These are phyloP conservation scores for Vaccinium darrowii DNA, from an alignment of 148 eudicot genomes.

Conservation along the genomic window DNA sequence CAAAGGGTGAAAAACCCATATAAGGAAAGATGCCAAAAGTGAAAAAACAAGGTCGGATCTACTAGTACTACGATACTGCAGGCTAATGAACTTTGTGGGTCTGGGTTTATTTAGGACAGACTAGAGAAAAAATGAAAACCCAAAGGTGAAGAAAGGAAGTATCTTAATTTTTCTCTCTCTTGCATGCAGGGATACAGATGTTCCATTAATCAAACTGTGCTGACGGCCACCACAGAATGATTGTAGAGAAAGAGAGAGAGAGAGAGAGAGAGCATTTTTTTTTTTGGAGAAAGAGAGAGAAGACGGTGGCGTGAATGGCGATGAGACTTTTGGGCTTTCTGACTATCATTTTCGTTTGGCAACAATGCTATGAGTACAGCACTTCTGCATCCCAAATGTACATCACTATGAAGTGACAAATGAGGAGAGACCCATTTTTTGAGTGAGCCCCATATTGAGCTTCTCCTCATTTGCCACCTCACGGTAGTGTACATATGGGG, in stretches of 20 bases:
- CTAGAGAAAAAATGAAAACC: neutral
- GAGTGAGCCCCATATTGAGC: no score
- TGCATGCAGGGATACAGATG: conserved; percentile 22
- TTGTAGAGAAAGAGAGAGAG: neutral
- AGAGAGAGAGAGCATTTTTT: neutral
- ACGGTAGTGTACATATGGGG: no score
- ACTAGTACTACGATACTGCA: neutral
- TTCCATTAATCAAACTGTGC: conserved; percentile 25
- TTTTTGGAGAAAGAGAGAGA: neutral
- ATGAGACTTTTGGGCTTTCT: no score
- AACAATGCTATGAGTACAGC: no score
- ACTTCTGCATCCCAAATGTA: no score
- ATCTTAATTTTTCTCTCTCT: conserved; percentile 11
- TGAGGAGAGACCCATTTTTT: no score
- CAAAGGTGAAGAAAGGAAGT: neutral
- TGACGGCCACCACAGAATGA: neutral
- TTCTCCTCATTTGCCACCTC: no score
- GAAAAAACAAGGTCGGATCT: neutral
- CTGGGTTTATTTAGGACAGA: neutral
- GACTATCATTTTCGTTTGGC: no score
- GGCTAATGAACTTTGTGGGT: neutral
- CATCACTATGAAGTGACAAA: no score
- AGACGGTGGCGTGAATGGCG: neutral
- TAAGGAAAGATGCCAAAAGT: neutral
- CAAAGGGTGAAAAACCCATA: neutral